Evolutionary conservation across 2,329 filamentous ascomycete species (phyloP), one percentile per base, ranked within the genome.

Genomic region (Seiridium unicorne): DNA sequence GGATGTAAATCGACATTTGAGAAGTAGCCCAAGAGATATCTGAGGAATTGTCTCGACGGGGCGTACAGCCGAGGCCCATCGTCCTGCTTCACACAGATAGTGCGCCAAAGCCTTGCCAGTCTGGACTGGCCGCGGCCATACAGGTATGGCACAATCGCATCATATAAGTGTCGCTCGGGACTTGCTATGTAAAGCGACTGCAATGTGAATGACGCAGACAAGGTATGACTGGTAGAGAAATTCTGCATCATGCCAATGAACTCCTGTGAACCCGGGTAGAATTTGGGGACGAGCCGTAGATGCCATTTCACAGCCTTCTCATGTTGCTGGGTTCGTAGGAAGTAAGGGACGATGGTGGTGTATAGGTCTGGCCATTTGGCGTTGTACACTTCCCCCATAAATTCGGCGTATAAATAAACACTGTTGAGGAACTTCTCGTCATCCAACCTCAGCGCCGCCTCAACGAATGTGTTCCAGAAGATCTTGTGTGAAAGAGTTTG

Each of bases 361-460:
- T 86, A 85, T 2, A 85, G 68, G 10, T 76, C 67, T 1, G 83
- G 83, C 83, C 82, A 86, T 46, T 68, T 69, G 10, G 76, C 76
- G 36, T 68, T 64, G 55, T 78, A 71, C 2, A 72, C 61, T 3
- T 71, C 66, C 36, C 70, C 68, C 59, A 85, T 76, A 69, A 77
- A 79, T 61, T 79, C 74, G 44, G 76, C 77, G 60, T 79, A 80
- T 11, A 68, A 60, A 68, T 72, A 74, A 31, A 77, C 68, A 54
- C 67, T 68, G 9, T 73, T 64, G 42, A 81, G 63, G 48, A 77
- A 66, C 13, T 63, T 63, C 5, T 68, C 62, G 56, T 75, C 69
- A 8, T 64, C 63, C 2, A 64, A 66, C 42, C 58, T 60, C 18
- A 78, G 61, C 2, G 75, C 75, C 4, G 69, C 66, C 9, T 70